Conservation (phyloP, 495 filamentous ascomycete genomes). For the Aspergillus diversus region DNA sequence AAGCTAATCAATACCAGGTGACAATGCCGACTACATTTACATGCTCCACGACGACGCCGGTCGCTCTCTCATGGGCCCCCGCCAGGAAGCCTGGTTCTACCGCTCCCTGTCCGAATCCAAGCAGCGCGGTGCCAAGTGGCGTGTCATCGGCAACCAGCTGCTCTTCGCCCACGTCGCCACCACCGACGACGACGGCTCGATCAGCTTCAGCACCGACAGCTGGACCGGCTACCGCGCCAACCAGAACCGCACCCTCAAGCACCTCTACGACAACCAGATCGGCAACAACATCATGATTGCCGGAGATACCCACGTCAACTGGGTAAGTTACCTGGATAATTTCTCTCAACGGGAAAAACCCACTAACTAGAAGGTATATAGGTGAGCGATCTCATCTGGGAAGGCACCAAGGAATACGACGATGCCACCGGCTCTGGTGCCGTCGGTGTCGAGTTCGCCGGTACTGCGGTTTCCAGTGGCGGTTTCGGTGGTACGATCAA, state of each 20-base stretch:
- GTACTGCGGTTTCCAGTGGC: constrained; percentile 60
- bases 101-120: constrained; percentile 54
- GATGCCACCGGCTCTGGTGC: constrained; percentile 56
- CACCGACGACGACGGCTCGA: constrained; percentile 14
- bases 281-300: constrained; percentile 68
- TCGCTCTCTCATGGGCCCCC: constrained; percentile 64
- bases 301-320: constrained; percentile 65
- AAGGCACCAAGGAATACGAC: constrained; percentile 59
- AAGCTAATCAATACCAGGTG: constrained; percentile 20
- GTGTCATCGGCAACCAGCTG: constrained; percentile 66
- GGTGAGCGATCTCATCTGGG: constrained; percentile 65
- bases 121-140: constrained; percentile 53
- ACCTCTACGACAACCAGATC: constrained; percentile 63
- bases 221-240: constrained; percentile 66
- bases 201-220: constrained; percentile 22
- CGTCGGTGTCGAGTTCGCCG: constrained; percentile 70
- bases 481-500: constrained; percentile 53
- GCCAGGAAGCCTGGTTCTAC: constrained; percentile 74
- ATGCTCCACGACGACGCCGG: constrained; percentile 58
- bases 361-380: no score
- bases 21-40: constrained; percentile 60
- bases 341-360: no score
- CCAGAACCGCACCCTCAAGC: constrained; percentile 62
- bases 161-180: constrained; percentile 46
- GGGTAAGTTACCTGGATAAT: no score